Evolutionary conservation across 176 grass and related monocot species (phyloP).

Genomic region (Alopecurus myosuroides): DNA sequence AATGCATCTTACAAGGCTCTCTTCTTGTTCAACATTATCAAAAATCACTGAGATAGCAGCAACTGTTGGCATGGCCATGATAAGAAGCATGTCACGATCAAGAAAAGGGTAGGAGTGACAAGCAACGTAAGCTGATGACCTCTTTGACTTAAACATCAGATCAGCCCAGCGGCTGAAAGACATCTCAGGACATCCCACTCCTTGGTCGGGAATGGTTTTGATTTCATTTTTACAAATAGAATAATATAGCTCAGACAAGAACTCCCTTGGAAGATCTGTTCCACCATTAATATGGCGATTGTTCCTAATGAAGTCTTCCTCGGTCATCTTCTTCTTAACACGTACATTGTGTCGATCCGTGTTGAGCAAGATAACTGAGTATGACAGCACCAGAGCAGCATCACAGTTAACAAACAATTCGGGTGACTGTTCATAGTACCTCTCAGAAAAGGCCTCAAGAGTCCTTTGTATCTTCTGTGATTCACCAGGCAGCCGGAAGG

Average conservation of each 20-base stretch:
- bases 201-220: not conserved
- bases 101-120: not conserved
- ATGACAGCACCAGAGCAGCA: constrained; percentile 75
- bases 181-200: not conserved
- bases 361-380: constrained; percentile 90
- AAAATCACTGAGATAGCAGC: not conserved
- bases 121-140: not conserved
- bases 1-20: not conserved
- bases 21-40: not conserved
- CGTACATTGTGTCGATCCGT: constrained; percentile 82
- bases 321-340: constrained; percentile 95
- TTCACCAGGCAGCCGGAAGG: constrained; percentile 80
- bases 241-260: not conserved
- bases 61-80: not conserved
- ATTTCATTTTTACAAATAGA: not conserved
- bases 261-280: not conserved
- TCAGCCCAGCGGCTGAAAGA: not conserved
- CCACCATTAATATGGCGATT: constrained; percentile 44
- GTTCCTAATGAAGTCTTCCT: constrained; percentile 89
- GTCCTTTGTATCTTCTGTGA: constrained; percentile 89
- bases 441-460: constrained; percentile 80
- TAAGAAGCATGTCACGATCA: not conserved
- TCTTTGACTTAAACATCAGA: not conserved
- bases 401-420: constrained; percentile 72
- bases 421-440: constrained; percentile 78